A percentile compares a stretch with the other conserved stretches of the same genome.
phyloP scores from a whole-genome alignment of 768 basidiomycete genomes.

The Amanita rimosa region DNA sequence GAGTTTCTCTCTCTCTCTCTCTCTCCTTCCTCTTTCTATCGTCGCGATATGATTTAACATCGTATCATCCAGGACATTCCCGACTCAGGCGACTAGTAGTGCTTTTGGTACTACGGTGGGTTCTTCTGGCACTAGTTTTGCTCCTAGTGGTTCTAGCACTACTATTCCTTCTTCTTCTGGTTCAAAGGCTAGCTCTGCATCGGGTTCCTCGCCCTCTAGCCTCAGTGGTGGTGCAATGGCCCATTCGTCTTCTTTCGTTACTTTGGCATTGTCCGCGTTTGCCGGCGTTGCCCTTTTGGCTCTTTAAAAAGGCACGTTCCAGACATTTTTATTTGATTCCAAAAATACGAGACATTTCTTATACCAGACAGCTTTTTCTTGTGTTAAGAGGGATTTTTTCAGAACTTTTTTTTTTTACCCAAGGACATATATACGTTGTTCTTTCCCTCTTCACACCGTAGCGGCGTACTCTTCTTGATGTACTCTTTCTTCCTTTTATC shows the following conservation, averaged over 20 bases:
- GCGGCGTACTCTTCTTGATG: background rate
- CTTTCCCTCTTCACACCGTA: background rate
- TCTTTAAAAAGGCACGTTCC: constrained; percentile 5
- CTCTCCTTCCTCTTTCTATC: no score
- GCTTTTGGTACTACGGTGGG: constrained; percentile 9
- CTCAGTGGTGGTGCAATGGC: constrained; percentile 7
- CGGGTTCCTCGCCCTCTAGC: constrained; percentile 4
- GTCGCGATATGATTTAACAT: background rate
- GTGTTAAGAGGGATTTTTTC: background rate
- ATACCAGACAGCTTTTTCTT: background rate
- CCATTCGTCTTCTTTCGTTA: constrained; percentile 3
- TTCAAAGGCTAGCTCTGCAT: background rate
- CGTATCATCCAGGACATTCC: background rate
- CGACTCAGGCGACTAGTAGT: background rate
- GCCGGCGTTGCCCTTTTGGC: constrained; percentile 3
- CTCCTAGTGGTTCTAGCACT: constrained; percentile 8
- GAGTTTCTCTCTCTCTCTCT: background rate
- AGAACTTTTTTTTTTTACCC: background rate
- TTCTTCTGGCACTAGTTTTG: constrained; percentile 5
- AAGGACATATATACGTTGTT: background rate
- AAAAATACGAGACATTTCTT: background rate
- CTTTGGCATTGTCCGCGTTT: constrained; percentile 5
- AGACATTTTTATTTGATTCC: background rate
- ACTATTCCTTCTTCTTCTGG: constrained; percentile 7
- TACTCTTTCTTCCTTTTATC: background rate